These are phyloP conservation scores for Zea luxurians DNA, from an alignment of 176 grass and related monocot species.

Conservation along the genomic window DNA sequence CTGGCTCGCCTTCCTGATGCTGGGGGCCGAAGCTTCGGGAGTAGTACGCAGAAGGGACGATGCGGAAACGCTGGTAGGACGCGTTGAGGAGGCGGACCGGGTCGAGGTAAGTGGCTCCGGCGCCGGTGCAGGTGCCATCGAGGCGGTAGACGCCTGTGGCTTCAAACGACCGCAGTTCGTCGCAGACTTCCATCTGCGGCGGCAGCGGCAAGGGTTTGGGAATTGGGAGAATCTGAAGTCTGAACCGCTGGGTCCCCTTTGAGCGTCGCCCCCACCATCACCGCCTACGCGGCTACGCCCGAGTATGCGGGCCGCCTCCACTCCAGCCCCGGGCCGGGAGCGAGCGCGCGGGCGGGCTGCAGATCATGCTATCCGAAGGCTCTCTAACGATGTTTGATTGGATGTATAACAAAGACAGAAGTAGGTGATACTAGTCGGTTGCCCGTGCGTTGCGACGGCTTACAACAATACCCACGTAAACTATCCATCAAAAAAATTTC, in stretches of 20 bases:
- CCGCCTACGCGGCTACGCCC: background rate
- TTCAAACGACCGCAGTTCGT: slow-evolving; percentile 55
- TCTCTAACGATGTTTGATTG: too few relatives aligned
- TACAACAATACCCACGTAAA: too few relatives aligned
- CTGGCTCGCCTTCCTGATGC: slow-evolving; percentile 6
- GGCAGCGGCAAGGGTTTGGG: slow-evolving; percentile 24
- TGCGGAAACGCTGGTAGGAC: slow-evolving; percentile 61
- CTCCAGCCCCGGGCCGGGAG: background rate
- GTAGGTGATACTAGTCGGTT: too few relatives aligned
- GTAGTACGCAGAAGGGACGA: slow-evolving; percentile 79
- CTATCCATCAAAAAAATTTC: too few relatives aligned
- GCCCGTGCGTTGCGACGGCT: too few relatives aligned
- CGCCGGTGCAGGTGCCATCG: background rate
- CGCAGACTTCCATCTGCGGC: slow-evolving; percentile 35
- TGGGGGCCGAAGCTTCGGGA: slow-evolving; percentile 59
- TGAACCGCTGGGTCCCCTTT: background rate
- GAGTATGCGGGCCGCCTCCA: background rate
- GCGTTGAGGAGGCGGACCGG: slow-evolving; percentile 74
- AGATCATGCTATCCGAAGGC: too few relatives aligned
- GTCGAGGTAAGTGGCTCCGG: slow-evolving; percentile 58
- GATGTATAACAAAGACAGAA: too few relatives aligned
- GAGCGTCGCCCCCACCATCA: background rate
- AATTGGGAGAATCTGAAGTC: background rate
- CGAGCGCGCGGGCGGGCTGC: background rate
- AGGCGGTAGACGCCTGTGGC: slow-evolving; percentile 64